phyloP scores from a whole-genome alignment of 192 early-diverging fungal species.

The Entrophospora sp. region DNA sequence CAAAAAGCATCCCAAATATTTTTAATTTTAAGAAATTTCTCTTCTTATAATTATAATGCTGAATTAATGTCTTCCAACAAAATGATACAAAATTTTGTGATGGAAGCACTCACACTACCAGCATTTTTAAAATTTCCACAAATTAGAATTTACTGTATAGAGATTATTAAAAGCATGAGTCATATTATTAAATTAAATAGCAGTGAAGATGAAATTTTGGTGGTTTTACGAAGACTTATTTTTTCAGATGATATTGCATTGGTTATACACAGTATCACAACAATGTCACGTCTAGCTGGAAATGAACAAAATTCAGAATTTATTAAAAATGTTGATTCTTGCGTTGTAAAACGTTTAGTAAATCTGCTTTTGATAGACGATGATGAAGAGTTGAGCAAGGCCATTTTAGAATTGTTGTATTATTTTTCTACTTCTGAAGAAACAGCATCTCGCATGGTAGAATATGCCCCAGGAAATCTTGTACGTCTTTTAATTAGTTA shows the following conservation, averaged over 20 bases:
- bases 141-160: conserved; percentile 55
- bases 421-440: conserved; percentile 53
- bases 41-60: conserved; percentile 57
- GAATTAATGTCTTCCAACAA: conserved; percentile 37
- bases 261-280: conserved; percentile 50
- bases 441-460: conserved; percentile 35
- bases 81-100: conserved; percentile 41
- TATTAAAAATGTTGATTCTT: conserved; percentile 43
- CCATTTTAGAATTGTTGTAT: conserved; percentile 64
- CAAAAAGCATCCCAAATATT: conserved; percentile 70
- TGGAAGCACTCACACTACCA: conserved; percentile 53
- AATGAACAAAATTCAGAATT: conserved; percentile 57
- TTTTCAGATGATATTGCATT: conserved; percentile 53
- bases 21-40: conserved; percentile 70
- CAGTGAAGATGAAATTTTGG: conserved; percentile 55
- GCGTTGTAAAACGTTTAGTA: conserved; percentile 47
- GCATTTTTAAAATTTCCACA: conserved; percentile 42
- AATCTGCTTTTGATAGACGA: conserved; percentile 52
- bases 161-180: conserved; percentile 65
- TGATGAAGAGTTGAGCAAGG: conserved; percentile 59
- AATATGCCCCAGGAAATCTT: conserved; percentile 45
- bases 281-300: conserved; percentile 51
- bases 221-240: conserved; percentile 46
- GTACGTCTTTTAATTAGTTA: conserved; percentile 39
- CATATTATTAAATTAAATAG: conserved; percentile 45